phyloP scores from a whole-genome alignment of 2,329 filamentous ascomycete genomes.

The Xylaria sp. region DNA sequence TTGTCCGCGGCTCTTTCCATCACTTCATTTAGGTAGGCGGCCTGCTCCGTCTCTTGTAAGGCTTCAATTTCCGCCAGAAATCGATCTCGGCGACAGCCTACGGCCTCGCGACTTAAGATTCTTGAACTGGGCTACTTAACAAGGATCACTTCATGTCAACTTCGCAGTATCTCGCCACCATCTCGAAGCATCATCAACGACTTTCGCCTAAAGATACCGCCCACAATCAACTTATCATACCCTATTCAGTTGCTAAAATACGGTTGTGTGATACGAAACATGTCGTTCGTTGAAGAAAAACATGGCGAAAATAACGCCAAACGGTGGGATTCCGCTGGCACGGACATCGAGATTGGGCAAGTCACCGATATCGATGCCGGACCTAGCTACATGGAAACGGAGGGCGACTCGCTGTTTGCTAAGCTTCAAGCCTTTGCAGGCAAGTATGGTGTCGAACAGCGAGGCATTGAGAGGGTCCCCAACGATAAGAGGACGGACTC shows the following conservation, averaged over 20 bases:
- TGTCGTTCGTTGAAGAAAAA: conserved; percentile 34
- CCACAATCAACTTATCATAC: too few species aligned
- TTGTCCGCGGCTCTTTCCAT: conserved; percentile 23
- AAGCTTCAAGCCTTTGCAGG: conserved; percentile 70
- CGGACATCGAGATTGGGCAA: conserved; percentile 41
- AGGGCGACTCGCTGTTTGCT: conserved; percentile 44
- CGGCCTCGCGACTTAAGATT: not conserved
- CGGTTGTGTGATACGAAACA: conserved; percentile 20
- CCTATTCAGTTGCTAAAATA: not conserved
- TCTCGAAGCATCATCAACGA: not conserved
- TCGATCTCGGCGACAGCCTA: conserved; percentile 29
- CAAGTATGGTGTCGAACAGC: conserved; percentile 75
- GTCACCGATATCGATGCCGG: conserved; percentile 38
- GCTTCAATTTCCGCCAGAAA: conserved; percentile 13
- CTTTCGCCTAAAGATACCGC: not conserved
- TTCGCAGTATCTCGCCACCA: not conserved
- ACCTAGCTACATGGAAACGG: conserved; percentile 24
- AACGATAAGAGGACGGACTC: conserved; percentile 74
- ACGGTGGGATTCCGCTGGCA: conserved; percentile 33
- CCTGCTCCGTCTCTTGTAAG: conserved; percentile 20
- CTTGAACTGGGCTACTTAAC: conserved; percentile 13
- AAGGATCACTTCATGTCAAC: not conserved
- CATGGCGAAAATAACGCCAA: conserved; percentile 34
- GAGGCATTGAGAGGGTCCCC: conserved; percentile 80
- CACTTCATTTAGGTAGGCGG: conserved; percentile 18